These are phyloP conservation scores for Aureobasidium melanogenum DNA, from an alignment of 2,329 filamentous ascomycete species.

Conservation along the genomic window DNA sequence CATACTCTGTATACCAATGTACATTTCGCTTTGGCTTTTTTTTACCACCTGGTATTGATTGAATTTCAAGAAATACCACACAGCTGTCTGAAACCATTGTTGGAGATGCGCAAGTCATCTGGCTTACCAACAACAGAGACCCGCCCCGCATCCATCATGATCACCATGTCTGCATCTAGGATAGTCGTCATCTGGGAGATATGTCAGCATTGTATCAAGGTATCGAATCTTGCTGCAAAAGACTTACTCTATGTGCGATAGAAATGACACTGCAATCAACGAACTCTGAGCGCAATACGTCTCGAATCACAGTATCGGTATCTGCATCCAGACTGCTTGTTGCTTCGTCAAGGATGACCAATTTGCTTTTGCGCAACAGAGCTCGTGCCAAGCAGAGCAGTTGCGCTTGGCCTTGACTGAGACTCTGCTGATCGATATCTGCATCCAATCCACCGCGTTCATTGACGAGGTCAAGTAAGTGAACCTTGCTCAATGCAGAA, in stretches of 20 bases:
- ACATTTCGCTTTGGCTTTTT: not conserved
- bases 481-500: conserved; percentile 37
- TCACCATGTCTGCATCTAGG: not conserved
- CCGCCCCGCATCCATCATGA: not conserved
- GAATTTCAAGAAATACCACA: not conserved
- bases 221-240: not conserved
- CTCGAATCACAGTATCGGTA: not conserved
- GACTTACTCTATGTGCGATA: conserved; percentile 44
- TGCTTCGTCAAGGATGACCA: conserved; percentile 32
- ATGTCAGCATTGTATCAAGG: not conserved
- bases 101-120: not conserved
- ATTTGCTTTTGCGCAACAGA: conserved; percentile 31
- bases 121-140: not conserved
- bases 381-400: conserved; percentile 41
- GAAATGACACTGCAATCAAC: conserved; percentile 49
- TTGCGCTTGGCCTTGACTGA: conserved; percentile 42
- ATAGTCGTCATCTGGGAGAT: not conserved
- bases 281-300: conserved; percentile 32
- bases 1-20: not conserved
- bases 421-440: conserved; percentile 24
- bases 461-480: conserved; percentile 24
- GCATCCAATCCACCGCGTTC: conserved; percentile 30
- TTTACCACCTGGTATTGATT: not conserved
- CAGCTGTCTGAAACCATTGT: not conserved
- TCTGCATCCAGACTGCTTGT: conserved; percentile 13